Percentiles rank a stretch among this genome's conserved stretches.
phyloP scores from a whole-genome alignment of 2,329 filamentous ascomycete genomes.

The Drechmeria coniospora region DNA sequence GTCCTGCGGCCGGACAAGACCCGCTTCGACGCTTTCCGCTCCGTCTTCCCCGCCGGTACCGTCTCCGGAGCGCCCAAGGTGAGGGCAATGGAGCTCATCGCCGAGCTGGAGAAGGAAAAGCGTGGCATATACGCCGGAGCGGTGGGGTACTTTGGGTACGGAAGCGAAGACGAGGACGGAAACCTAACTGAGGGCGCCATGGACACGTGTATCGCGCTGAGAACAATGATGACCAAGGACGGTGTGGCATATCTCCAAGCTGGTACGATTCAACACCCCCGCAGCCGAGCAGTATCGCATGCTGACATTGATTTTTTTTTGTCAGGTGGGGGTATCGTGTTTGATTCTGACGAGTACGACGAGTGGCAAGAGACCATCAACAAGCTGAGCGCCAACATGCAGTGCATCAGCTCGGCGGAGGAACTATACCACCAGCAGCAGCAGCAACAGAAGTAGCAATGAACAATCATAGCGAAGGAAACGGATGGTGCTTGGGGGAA shows the following conservation, averaged over 20 bases:
- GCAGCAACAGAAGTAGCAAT: conserved; percentile 6
- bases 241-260: conserved; percentile 81
- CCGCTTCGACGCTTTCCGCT: conserved; percentile 87
- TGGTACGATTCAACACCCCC: conserved; percentile 24
- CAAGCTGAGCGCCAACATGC: conserved; percentile 82
- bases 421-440: conserved; percentile 34
- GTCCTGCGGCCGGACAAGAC: conserved; percentile 71
- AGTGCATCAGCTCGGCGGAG: conserved; percentile 75
- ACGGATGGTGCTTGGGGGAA: no score
- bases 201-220: conserved; percentile 69
- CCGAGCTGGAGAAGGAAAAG: conserved; percentile 86
- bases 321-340: conserved; percentile 72
- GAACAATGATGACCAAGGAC: conserved; percentile 91
- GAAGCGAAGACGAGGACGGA: conserved; percentile 49
- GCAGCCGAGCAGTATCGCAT: conserved; percentile 1
- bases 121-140: conserved; percentile 90
- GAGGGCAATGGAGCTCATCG: conserved; percentile 91
- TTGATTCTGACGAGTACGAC: conserved; percentile 83
- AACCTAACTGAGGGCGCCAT: conserved; percentile 63
- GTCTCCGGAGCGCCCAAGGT: conserved; percentile 94
- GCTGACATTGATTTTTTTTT: conserved; percentile 1
- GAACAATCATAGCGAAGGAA: no score
- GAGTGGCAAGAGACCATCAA: conserved; percentile 92
- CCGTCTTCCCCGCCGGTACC: conserved; percentile 93
- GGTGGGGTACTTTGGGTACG: conserved; percentile 92